Base-by-base conservation (phyloP, 805 yeast genomes). In the Monosporozyma unispora region DNA sequence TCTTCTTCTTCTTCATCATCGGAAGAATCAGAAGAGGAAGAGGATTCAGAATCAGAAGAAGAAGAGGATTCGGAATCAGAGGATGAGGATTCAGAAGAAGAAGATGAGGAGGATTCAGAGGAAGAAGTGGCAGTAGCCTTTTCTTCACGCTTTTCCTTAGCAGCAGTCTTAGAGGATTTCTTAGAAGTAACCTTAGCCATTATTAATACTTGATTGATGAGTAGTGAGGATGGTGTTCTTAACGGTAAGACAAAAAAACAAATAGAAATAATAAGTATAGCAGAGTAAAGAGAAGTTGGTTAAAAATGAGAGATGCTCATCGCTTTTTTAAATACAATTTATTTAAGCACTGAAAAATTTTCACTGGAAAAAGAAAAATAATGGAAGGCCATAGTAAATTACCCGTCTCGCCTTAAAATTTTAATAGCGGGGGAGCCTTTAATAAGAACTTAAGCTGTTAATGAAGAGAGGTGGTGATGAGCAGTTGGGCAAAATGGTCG, bases 141-240 rank as follows among this genome's bases (percentile, higher is more conserved):
- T 23, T 52, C 58, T 37, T 54, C 58, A 35, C 53, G 58, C 50
- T 60, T 57, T 54, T 50, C 40, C 39, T 51, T 48, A 25, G 53
- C 58, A 39, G 55, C 58, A 31, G 53, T 57, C 51, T 60, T 57
- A n/a, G 50, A 42, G 47, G 52, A 60, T 60, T 62, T 62, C 57
- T 60, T 60, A 44, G 58, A 54, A 53, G 59, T 56, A 52, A 56
- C 50, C 50, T 60, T 61, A 54, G 59, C 60, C 60, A 63, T 57
- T 40, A 21, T 48, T 19, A 12, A 29, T 2, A 2, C 7, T 40
- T 8, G 23, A 18, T 29, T 16, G 19, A 12, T 19, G 7, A 23
- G 7, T 11, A n/a, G 25, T 43, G 19, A 8, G 48, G 41, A 18
- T 19, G 48, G 28, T 21, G n/a, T n/a, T n/a, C n/a, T n/a, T n/a